These are phyloP conservation scores for Monosporozyma servazzii DNA, from an alignment of 805 yeast genomes.

Conservation along the genomic window DNA sequence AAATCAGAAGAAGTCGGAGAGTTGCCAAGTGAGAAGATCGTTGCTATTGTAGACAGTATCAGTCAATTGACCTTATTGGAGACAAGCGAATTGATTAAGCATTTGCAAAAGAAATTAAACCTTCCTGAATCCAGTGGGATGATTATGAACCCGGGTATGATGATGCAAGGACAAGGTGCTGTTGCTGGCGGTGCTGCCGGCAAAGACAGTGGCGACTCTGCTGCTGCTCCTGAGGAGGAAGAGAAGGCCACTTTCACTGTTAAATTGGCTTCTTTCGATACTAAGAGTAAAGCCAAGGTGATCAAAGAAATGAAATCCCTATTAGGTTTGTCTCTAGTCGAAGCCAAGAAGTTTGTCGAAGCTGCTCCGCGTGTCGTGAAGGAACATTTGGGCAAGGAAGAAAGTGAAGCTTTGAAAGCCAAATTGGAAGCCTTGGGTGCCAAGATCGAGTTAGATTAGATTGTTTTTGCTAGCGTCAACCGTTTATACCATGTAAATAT, in stretches of 20 bases:
- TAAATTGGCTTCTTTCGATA: constrained; percentile 88
- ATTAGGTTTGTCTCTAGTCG: constrained; percentile 87
- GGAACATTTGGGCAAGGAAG: constrained; percentile 94
- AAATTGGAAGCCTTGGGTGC: constrained; percentile 94
- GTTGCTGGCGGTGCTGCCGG: constrained; percentile 38
- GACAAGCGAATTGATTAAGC: constrained; percentile 78
- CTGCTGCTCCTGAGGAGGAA: constrained; percentile 58
- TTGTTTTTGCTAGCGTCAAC: neutral
- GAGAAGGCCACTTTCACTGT: constrained; percentile 59
- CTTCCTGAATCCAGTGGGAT: constrained; percentile 64
- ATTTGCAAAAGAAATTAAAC: constrained; percentile 71
- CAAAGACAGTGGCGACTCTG: constrained; percentile 36
- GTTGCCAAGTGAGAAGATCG: constrained; percentile 37
- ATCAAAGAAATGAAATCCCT: constrained; percentile 93
- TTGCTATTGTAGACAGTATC: constrained; percentile 81
- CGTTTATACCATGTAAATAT: neutral
- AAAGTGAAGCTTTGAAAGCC: constrained; percentile 91
- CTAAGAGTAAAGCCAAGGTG: constrained; percentile 93
- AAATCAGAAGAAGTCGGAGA: constrained; percentile 43
- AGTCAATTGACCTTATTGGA: constrained; percentile 85
- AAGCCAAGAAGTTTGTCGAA: constrained; percentile 96
- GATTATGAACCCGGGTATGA: constrained; percentile 28
- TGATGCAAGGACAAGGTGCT: constrained; percentile 29
- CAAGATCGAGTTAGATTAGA: constrained; percentile 77
- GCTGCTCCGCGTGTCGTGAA: constrained; percentile 92